Base-by-base conservation (phyloP, 257 asterid species). In the Gentiana macrophylla region DNA sequence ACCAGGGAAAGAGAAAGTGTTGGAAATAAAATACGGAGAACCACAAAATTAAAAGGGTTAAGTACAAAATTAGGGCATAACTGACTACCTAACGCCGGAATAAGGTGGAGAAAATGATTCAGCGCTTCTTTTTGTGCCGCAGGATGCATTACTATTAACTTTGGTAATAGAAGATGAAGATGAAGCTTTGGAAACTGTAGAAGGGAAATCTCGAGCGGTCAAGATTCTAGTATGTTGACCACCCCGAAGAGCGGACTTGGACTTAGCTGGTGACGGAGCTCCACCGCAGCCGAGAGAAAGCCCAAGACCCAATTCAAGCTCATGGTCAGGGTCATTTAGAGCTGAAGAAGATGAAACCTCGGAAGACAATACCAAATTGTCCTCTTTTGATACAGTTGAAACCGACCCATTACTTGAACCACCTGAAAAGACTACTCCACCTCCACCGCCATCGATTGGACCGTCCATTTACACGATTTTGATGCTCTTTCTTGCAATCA, bases 101-200 rank as follows among this genome's bases (percentile, higher is more conserved):
- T 85, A 91, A 2, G 93, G 85, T 56, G 95, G 95, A 1, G 97
- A 86, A 61, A 77, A 63, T n/a, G 96, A 79, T 35, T 83, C 89
- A 34, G 94, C 97, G 49, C 74, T 68, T 67, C 95, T 74, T 69
- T 89, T 86, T 5, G 78, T 79, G 47, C 94, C 94, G 64, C 80
- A 77, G 13, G 75, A 62, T 50, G 74, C 73, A 75, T 56, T 69
- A 41, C 6, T 10, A 41, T 57, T 70, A 67, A 67, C 58, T 73
- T 65, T 80, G 12, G 74, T 70, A 8, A 65, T 70, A 59, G 86
- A 72, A 35, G 90, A 77, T 0, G 84, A 80, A 0, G 84, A 77
- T 35, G 86, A 68, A 53, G 75, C 63, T 12, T 80, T 77, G 37
- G 81, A 71, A 69, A 58, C 74, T 61, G 8, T 68, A 2, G 79